Conservation (phyloP, 108 stramenopile genomes). For the Cyclotella kingstonii region DNA sequence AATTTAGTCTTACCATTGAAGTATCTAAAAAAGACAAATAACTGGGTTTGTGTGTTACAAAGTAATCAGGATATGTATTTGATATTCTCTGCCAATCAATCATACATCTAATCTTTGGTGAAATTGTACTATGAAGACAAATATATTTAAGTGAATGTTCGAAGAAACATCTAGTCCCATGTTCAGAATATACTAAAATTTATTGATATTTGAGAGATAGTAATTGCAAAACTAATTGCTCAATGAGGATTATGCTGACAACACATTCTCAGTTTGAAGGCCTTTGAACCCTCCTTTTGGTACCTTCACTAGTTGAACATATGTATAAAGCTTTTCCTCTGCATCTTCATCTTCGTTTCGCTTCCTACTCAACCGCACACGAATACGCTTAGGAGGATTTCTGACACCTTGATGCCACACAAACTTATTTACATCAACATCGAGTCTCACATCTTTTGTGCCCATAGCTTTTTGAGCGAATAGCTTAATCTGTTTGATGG, state of each 20-base stretch:
- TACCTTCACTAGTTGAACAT: slow-evolving; percentile 93
- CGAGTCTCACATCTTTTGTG: slow-evolving; percentile 93
- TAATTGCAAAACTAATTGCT: no score
- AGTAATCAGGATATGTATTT: no score
- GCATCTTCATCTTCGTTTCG: slow-evolving; percentile 99
- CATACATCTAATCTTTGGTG: no score
- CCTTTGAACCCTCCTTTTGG: slow-evolving; percentile 94
- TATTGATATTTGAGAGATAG: no score
- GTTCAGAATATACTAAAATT: no score
- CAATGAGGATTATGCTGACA: slow-evolving; percentile 43
- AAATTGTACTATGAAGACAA: no score
- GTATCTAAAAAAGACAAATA: no score
- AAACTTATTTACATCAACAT: slow-evolving; percentile 85
- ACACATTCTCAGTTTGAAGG: slow-evolving; percentile 91
- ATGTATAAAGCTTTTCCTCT: slow-evolving; percentile 97
- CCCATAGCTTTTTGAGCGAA: slow-evolving; percentile 96
- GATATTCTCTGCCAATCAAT: no score
- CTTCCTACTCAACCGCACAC: slow-evolving; percentile 95
- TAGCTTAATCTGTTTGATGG: slow-evolving; percentile 94
- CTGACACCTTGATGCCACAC: slow-evolving; percentile 94
- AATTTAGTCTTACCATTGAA: no score
- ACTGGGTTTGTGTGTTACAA: no score
- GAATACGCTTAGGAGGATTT: slow-evolving; percentile 95
- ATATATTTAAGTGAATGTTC: no score
- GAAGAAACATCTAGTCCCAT: no score